A percentile compares a stretch with the other conserved stretches of the same genome.
Evolutionary conservation across 768 basidiomycete genomes (phyloP).

Genomic region (Rickenella mellea): DNA sequence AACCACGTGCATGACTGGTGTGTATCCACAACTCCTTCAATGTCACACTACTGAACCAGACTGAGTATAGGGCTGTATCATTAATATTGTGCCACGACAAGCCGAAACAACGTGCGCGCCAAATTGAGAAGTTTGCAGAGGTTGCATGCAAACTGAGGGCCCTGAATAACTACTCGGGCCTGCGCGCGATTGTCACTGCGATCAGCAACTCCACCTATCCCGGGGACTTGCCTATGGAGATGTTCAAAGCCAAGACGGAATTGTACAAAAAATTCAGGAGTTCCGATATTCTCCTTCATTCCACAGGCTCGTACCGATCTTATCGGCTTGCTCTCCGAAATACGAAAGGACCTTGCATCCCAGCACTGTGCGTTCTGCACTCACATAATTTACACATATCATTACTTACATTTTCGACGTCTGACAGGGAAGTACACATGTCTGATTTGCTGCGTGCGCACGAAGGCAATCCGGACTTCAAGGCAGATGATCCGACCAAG

Average conservation of each 20-base stretch:
- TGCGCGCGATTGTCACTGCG: conserved; percentile 90
- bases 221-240: conserved; percentile 68
- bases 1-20: conserved; percentile 83
- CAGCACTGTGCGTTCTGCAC: conserved; percentile 49
- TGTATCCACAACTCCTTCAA: conserved; percentile 12
- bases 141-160: conserved; percentile 73
- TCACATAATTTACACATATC: conserved; percentile 2
- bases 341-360: conserved; percentile 80
- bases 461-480: conserved; percentile 72
- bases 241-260: conserved; percentile 60
- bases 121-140: conserved; percentile 84
- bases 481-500: conserved; percentile 50
- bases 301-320: conserved; percentile 74
- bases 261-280: conserved; percentile 71
- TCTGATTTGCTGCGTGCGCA: conserved; percentile 84
- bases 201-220: conserved; percentile 77
- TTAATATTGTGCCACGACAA: conserved; percentile 84
- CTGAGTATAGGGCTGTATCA: conserved; percentile 68
- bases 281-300: conserved; percentile 78
- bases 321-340: conserved; percentile 85
- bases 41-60: conserved; percentile 3
- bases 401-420: conserved; percentile 9
- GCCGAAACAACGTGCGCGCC: conserved; percentile 59
- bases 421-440: conserved; percentile 77
- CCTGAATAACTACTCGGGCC: conserved; percentile 86